Evolutionary conservation across 805 yeast species (phyloP).

Genomic region (Candida pseudoglaebosa): DNA sequence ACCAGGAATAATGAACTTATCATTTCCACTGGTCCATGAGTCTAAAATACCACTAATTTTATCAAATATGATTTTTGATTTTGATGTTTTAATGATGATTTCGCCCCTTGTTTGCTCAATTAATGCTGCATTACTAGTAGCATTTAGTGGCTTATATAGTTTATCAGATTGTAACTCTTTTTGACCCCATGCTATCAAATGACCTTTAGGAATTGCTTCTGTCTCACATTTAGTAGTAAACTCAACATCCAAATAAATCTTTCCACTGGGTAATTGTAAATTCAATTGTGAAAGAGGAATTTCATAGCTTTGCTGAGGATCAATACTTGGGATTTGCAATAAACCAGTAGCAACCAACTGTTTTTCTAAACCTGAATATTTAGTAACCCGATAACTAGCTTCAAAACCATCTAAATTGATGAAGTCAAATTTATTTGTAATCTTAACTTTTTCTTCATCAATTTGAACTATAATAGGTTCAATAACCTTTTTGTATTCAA

Average conservation of each 20-base stretch:
- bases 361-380: constrained; percentile 8
- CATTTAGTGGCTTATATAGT: neutral
- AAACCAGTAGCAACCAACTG: constrained; percentile 7
- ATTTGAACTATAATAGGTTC: constrained; percentile 22
- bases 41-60: constrained; percentile 11
- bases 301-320: constrained; percentile 4
- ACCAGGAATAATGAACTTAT: constrained; percentile 4
- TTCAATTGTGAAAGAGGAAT: constrained; percentile 6
- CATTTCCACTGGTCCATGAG: constrained; percentile 7
- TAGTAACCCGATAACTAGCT: constrained; percentile 5
- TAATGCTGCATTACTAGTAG: neutral
- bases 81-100: neutral
- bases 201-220: constrained; percentile 12
- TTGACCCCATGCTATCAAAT: constrained; percentile 24
- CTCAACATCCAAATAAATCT: constrained; percentile 7
- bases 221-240: constrained; percentile 8
- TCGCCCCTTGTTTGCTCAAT: neutral
- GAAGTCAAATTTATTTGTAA: constrained; percentile 18
- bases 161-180: constrained; percentile 1
- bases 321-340: constrained; percentile 6
- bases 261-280: constrained; percentile 4
- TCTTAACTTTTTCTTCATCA: constrained; percentile 7
- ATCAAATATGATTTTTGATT: constrained; percentile 5
- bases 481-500: constrained; percentile 27
- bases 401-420: constrained; percentile 11